Evolutionary conservation across 441 rosid genomes (phyloP).

Genomic region (Erodium chrysanthum): DNA sequence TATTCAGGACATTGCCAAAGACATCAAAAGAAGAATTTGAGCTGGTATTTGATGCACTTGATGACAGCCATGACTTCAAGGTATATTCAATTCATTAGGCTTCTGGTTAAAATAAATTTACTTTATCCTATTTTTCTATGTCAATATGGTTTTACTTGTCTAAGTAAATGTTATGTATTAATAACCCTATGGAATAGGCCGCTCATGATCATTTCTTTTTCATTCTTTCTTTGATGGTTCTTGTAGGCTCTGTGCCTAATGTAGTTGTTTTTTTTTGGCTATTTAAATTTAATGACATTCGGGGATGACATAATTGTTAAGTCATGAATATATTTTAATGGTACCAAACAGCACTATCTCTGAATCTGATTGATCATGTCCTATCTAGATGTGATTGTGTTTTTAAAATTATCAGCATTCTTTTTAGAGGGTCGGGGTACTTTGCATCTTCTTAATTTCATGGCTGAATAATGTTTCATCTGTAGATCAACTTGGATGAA

Average conservation of each 20-base stretch:
- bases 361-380: too few species aligned
- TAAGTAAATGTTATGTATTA: neutral
- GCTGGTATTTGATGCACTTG: constrained; percentile 82
- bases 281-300: constrained; percentile 3
- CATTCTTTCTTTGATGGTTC: neutral
- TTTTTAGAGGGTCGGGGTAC: too few species aligned
- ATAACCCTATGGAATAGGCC: neutral
- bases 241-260: neutral
- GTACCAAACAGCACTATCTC: too few species aligned
- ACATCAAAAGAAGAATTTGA: constrained; percentile 77
- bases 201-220: neutral
- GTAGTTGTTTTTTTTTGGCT: neutral
- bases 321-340: too few species aligned
- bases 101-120: constrained; percentile 13
- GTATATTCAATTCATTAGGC: constrained; percentile 29
- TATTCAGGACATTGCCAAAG: constrained; percentile 70
- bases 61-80: constrained; percentile 86
- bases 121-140: neutral
- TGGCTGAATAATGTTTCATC: constrained; percentile 8
- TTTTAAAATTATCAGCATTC: too few species aligned
- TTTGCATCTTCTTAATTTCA: neutral
- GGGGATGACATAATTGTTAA: too few species aligned
- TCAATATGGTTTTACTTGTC: neutral
- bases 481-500: constrained; percentile 79
- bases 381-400: too few species aligned